Evolutionary conservation across 768 basidiomycete species (phyloP).

Genomic region (Boletus edulis): DNA sequence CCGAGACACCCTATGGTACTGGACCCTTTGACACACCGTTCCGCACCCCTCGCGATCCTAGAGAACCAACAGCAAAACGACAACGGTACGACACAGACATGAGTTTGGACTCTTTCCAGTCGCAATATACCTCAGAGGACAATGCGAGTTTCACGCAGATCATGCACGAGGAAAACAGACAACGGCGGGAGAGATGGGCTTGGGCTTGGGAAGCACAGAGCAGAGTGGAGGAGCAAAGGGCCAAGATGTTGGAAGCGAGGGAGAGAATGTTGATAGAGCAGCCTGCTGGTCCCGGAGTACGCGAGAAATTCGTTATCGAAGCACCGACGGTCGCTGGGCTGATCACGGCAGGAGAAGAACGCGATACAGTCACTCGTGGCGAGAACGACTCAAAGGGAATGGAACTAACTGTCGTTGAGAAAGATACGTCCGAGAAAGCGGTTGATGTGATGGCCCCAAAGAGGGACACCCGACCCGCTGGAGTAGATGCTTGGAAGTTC

Average conservation of each 20-base stretch:
- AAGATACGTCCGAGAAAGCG: conserved; percentile 29
- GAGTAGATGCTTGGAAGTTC: conserved; percentile 82
- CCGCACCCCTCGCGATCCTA: conserved; percentile 37
- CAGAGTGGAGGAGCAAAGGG: conserved; percentile 66
- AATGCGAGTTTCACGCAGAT: conserved; percentile 96
- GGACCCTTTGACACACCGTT: conserved; percentile 68
- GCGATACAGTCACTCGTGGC: conserved; percentile 19
- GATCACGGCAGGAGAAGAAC: conserved; percentile 38
- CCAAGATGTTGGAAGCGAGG: conserved; percentile 63
- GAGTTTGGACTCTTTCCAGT: conserved; percentile 85
- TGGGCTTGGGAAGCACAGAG: conserved; percentile 97
- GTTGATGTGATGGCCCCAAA: conserved; percentile 78
- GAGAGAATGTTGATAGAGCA: conserved; percentile 74
- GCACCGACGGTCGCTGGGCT: conserved; percentile 53
- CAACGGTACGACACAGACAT: conserved; percentile 57
- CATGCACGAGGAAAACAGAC: conserved; percentile 83
- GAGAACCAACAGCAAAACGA: conserved; percentile 53
- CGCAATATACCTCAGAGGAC: conserved; percentile 93
- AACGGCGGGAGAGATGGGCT: conserved; percentile 72
- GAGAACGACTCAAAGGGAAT: conserved; percentile 24
- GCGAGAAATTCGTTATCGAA: conserved; percentile 66
- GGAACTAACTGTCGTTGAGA: conserved; percentile 20
- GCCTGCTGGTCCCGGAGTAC: conserved; percentile 57
- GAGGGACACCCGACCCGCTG: conserved; percentile 69
- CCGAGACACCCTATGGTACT: conserved; percentile 62